Conservation (phyloP, 306 rosid species). For the Cicer pinnatifidum region DNA sequence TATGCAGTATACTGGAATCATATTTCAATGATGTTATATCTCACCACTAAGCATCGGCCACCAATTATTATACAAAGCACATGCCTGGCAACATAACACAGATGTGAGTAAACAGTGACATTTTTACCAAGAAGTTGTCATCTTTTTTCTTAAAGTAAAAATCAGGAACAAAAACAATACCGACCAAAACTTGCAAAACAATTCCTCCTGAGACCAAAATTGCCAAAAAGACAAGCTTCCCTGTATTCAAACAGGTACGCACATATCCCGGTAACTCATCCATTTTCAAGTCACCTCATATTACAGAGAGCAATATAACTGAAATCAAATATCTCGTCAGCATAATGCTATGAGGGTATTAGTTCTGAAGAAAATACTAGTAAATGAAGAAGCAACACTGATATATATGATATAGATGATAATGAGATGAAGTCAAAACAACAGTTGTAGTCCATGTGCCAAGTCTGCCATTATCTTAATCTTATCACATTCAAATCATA, state of each 20-base stretch:
- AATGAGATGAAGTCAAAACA: constrained; percentile 13
- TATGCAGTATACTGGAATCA: constrained; percentile 15
- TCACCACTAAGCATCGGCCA: constrained; percentile 98
- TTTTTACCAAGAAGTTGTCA: constrained; percentile 17
- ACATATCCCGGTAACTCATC: constrained; percentile 78
- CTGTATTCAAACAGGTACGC: constrained; percentile 69
- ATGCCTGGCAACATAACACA: constrained; percentile 70
- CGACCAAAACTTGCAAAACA: constrained; percentile 84
- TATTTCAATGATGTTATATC: constrained; percentile 32
- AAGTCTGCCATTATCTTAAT: neutral
- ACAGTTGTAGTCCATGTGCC: neutral
- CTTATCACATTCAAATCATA: constrained; percentile 7
- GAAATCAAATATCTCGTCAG: constrained; percentile 38
- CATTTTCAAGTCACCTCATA: constrained; percentile 72
- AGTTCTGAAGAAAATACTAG: constrained; percentile 8
- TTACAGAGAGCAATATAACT: constrained; percentile 52
- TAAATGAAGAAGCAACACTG: constrained; percentile 12
- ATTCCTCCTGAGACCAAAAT: constrained; percentile 87
- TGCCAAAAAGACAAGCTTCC: constrained; percentile 77
- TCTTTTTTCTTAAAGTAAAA: neutral
- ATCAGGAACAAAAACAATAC: constrained; percentile 44
- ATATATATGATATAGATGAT: neutral
- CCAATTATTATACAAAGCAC: constrained; percentile 92
- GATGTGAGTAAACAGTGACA: constrained; percentile 34
- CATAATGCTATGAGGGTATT: constrained; percentile 18